Evolutionary conservation across 2,329 filamentous ascomycete species (phyloP).

Genomic region (Curvularia verruculosa): DNA sequence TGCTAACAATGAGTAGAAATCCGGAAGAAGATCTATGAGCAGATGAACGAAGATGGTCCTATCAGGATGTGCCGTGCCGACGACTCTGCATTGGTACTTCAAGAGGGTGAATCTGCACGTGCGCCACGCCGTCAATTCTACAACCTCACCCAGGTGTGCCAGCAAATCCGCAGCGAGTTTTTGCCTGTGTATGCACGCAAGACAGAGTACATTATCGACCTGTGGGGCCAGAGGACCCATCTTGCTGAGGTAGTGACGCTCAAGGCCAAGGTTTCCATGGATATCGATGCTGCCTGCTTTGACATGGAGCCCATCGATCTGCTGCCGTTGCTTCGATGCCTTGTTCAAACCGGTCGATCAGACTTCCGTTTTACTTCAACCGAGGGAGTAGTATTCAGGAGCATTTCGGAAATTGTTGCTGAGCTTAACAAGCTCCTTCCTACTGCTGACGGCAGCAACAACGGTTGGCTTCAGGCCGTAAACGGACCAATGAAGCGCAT

Average conservation of each 20-base stretch:
- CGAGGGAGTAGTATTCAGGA: constrained; percentile 21
- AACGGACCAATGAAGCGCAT: constrained; percentile 21
- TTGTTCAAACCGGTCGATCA: constrained; percentile 11
- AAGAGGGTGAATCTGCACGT: constrained; percentile 4
- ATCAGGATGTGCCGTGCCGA: constrained; percentile 21
- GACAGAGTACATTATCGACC: constrained; percentile 18
- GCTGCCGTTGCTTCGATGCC: constrained; percentile 16
- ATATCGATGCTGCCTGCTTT: constrained; percentile 26
- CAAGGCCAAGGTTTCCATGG: constrained; percentile 28
- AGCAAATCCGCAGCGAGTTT: constrained; percentile 34
- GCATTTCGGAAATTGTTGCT: constrained; percentile 18
- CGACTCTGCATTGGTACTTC: constrained; percentile 13
- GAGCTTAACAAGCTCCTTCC: constrained; percentile 22
- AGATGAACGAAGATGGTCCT: constrained; percentile 16
- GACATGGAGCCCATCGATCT: constrained; percentile 24
- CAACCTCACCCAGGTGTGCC: constrained; percentile 34
- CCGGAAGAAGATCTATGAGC: constrained; percentile 18
- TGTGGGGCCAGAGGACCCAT: constrained; percentile 13
- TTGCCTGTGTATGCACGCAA: constrained; percentile 25
- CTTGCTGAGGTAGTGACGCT: constrained; percentile 13
- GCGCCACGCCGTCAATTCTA: constrained; percentile 10
- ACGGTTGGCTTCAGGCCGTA: constrained; percentile 15
- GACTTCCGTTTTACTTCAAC: constrained; percentile 15
- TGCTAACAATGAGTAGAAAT: constrained; percentile 16
- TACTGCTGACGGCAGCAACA: constrained; percentile 7